These are phyloP conservation scores for Penicillium vulpinum DNA, from an alignment of 2,329 filamentous ascomycete species.

Conservation along the genomic window DNA sequence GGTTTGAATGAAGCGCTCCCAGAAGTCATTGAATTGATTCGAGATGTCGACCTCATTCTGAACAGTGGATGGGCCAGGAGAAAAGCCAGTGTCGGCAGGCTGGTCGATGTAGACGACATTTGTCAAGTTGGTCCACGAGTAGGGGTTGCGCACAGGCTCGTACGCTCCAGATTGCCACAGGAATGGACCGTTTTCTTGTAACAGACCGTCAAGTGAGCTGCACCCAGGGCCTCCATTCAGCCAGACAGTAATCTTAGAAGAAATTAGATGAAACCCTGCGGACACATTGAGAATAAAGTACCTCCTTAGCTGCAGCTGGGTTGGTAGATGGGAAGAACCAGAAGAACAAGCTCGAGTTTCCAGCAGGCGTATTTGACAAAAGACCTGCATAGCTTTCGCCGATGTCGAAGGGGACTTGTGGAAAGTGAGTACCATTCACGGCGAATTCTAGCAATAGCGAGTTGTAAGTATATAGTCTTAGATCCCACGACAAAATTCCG, in stretches of 20 bases:
- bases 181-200: constrained; percentile 76
- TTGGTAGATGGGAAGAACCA: constrained; percentile 51
- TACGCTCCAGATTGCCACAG: constrained; percentile 68
- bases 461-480: neutral
- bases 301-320: constrained; percentile 42
- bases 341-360: constrained; percentile 50
- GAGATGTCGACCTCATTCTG: constrained; percentile 68
- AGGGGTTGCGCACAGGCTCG: constrained; percentile 64
- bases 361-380: constrained; percentile 51
- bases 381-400: constrained; percentile 51
- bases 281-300: constrained; percentile 15
- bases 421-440: constrained; percentile 65
- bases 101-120: constrained; percentile 65
- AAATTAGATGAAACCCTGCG: neutral
- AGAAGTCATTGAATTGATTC: constrained; percentile 73
- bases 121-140: constrained; percentile 70
- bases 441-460: constrained; percentile 52
- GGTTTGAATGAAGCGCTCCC: constrained; percentile 70
- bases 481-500: neutral
- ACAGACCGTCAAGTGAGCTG: constrained; percentile 63
- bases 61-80: constrained; percentile 63
- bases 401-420: constrained; percentile 68
- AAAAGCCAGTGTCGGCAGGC: constrained; percentile 65
- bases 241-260: constrained; percentile 36
- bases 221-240: constrained; percentile 56